Evolutionary conservation across 2,329 filamentous ascomycete species (phyloP), one percentile per base, ranked within the genome.

Genomic region (Teratosphaeria gauchensis): DNA sequence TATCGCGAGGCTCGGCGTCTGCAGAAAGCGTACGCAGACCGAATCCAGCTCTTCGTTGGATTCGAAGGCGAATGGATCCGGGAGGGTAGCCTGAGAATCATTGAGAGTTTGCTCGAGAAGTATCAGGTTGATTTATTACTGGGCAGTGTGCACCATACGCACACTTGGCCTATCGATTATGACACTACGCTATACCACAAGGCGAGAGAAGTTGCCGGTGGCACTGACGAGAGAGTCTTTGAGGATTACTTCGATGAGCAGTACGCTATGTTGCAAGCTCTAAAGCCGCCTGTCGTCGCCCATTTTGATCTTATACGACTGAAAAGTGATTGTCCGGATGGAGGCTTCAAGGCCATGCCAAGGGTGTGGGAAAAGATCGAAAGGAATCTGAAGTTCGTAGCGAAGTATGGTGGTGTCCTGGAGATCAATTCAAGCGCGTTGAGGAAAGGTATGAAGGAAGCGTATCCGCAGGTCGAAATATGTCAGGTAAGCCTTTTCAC

Each of bases 31-130:
- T 96, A 96, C 75, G 79, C 82, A 5, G 61, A 60, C 12, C 79
- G 86, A 63, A 91, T 99, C 66, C 79, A 86, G 58, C 80, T 99
- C 63, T 80, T 96, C 51, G 85, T 99, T 70, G 94, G 90, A 53
- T 96, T 97, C 72, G 94, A 99, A 74, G 84, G 84, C 57, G 94
- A 99, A 72, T 99, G 90, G 85, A 94, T 96, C 72, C 86, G 92
- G 6, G 80, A 86, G 0, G 80, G 78, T 3, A 83, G 82, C 3
- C 84, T 85, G 66, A 74, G 73, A 0, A 75, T 87, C 53, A 85
- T 95, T 59, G 69, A 76, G 35, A 66, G 73, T 11, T 80, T 90
- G 2, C 76, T 86, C 24, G 70, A 78, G 6, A 79, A 83, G 62
- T 82, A 89, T 46, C 74, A 76, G 9, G 81, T 95, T 61, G 92